phyloP scores from a whole-genome alignment of 352 stramenopile species.

The Globisporangium megalacanthum region DNA sequence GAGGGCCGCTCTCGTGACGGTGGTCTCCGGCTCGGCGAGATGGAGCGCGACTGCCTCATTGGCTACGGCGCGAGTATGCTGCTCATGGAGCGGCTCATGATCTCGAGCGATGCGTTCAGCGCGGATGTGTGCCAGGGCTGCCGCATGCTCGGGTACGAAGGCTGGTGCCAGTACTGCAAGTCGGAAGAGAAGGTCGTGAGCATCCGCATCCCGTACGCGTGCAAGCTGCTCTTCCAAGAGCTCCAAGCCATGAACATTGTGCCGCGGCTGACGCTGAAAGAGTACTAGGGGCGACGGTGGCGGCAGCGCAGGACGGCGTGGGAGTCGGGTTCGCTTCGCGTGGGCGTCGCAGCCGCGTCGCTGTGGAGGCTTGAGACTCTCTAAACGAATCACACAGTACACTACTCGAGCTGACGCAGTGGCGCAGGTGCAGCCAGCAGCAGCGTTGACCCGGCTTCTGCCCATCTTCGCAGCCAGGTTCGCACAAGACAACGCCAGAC shows the following conservation, averaged over 20 bases:
- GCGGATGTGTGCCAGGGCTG: conserved; percentile 98
- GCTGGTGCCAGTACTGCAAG: conserved; percentile 99
- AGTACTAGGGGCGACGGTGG: conserved; percentile 52
- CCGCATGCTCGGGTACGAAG: conserved; percentile 96
- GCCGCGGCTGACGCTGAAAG: conserved; percentile 94
- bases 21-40: conserved; percentile 98
- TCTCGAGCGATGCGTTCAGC: conserved; percentile 98
- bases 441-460: background rate
- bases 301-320: too few species aligned
- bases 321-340: too few species aligned
- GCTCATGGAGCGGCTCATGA: conserved; percentile 99
- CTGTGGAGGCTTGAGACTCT: conserved; percentile 1
- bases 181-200: conserved; percentile 96
- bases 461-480: too few species aligned
- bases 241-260: conserved; percentile 99
- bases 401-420: conserved; percentile 1
- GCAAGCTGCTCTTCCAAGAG: conserved; percentile 98
- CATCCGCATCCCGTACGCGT: conserved; percentile 98
- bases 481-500: too few species aligned
- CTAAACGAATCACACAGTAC: conserved; percentile 8
- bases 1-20: conserved; percentile 97
- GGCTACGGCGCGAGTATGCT: conserved; percentile 99
- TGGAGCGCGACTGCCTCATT: conserved; percentile 99
- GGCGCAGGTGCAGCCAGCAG: background rate
- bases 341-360: background rate